These are phyloP conservation scores for Populus trichocarpa DNA, from an alignment of 441 rosid genomes.

Conservation along the genomic window DNA sequence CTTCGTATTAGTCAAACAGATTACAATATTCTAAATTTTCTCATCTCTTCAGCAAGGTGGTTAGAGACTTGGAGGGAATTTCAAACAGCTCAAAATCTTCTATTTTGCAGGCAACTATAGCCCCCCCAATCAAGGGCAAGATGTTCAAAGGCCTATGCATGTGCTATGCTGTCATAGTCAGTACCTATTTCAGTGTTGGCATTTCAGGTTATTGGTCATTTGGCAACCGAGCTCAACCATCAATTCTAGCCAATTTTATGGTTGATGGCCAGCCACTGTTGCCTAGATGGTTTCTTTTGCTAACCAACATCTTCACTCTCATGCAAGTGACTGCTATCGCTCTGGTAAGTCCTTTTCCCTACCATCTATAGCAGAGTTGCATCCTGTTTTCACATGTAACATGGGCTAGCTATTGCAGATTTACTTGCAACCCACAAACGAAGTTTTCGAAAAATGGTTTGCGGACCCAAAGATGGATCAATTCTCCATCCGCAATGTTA, in stretches of 20 bases:
- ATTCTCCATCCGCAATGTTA: constrained; percentile 38
- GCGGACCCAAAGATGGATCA: constrained; percentile 39
- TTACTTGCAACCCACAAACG: constrained; percentile 53
- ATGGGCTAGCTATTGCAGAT: constrained; percentile 22
- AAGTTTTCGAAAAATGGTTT: constrained; percentile 43
- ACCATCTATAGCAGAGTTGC: background rate
- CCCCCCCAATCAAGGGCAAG: constrained; percentile 56
- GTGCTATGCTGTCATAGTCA: constrained; percentile 37
- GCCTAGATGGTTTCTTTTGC: constrained; percentile 47
- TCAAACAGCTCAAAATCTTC: background rate
- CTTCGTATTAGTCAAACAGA: background rate
- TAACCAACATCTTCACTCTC: constrained; percentile 45
- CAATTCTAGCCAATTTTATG: constrained; percentile 44
- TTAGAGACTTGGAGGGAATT: background rate
- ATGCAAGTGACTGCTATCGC: constrained; percentile 38
- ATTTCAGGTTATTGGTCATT: constrained; percentile 65
- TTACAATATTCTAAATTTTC: background rate
- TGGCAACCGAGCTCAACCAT: constrained; percentile 32
- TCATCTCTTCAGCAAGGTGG: background rate
- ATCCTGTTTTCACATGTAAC: background rate
- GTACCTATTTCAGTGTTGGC: constrained; percentile 42
- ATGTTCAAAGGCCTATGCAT: constrained; percentile 55
- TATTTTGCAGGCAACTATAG: constrained; percentile 34
- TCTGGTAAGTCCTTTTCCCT: constrained; percentile 27
- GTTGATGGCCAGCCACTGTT: constrained; percentile 32